These are phyloP conservation scores for Stagonosporopsis vannaccii DNA, from an alignment of 2,329 filamentous ascomycete genomes.

Conservation along the genomic window DNA sequence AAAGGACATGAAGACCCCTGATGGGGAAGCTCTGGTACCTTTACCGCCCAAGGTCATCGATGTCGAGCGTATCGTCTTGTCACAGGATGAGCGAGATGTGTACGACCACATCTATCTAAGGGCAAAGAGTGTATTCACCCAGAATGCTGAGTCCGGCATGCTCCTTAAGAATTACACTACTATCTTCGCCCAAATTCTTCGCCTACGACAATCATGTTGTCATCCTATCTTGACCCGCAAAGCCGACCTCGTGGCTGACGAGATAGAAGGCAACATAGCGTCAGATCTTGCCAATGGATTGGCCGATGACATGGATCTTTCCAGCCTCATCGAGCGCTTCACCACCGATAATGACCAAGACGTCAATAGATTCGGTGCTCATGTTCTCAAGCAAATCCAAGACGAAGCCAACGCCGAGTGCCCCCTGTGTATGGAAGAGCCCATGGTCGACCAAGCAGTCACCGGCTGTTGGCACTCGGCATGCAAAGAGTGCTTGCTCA, in stretches of 20 bases:
- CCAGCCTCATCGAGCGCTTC: conserved; percentile 84
- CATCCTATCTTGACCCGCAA: conserved; percentile 91
- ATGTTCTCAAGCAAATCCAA: conserved; percentile 89
- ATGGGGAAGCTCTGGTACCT: conserved; percentile 80
- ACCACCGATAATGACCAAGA: conserved; percentile 67
- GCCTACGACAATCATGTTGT: conserved; percentile 91
- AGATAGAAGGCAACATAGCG: conserved; percentile 79
- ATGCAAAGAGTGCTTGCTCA: conserved; percentile 90
- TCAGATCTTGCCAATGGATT: conserved; percentile 82
- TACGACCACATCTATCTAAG: conserved; percentile 89
- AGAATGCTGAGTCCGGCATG: conserved; percentile 89
- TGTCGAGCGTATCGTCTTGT: conserved; percentile 88
- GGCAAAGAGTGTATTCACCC: conserved; percentile 83
- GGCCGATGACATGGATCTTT: conserved; percentile 94
- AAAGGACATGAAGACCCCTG: conserved; percentile 97
- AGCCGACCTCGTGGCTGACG: conserved; percentile 82
- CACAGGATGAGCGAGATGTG: conserved; percentile 83
- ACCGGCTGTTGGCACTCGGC: conserved; percentile 98
- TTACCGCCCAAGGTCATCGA: conserved; percentile 81
- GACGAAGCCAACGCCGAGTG: conserved; percentile 89
- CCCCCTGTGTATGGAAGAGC: conserved; percentile 92
- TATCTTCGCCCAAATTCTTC: conserved; percentile 95
- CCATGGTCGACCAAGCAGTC: conserved; percentile 92
- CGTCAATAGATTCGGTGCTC: conserved; percentile 79
- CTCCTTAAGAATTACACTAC: conserved; percentile 95